These are phyloP conservation scores for Atalantia buxifolia DNA, from an alignment of 345 rosid species.

Conservation along the genomic window DNA sequence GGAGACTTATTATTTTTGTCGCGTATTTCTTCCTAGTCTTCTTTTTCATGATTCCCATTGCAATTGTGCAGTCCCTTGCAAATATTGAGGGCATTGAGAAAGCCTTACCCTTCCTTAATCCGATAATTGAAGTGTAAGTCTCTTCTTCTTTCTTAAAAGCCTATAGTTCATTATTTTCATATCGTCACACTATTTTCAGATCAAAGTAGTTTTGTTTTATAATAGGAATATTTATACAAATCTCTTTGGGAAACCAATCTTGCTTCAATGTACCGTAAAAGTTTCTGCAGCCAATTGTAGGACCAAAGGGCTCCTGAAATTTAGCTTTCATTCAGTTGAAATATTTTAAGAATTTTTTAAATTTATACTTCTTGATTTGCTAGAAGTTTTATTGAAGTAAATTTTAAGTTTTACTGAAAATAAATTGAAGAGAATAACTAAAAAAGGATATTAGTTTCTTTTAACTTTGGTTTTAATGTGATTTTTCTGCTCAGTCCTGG, in stretches of 20 bases:
- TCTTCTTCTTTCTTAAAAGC: background rate
- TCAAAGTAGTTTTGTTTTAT: background rate
- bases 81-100: conserved; percentile 91
- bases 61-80: conserved; percentile 87
- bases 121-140: conserved; percentile 74
- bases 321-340: background rate
- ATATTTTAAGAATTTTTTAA: too few relatives aligned
- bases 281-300: background rate
- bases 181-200: background rate
- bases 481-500: background rate
- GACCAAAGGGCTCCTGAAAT: background rate
- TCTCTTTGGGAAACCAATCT: background rate
- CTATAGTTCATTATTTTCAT: background rate
- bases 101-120: conserved; percentile 71
- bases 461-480: background rate
- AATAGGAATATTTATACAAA: background rate
- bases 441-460: background rate
- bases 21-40: conserved; percentile 89
- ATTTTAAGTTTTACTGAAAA: too few relatives aligned
- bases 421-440: background rate
- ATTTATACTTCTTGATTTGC: background rate
- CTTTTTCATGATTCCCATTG: conserved; percentile 96
- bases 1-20: conserved; percentile 62
- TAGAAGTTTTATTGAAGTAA: too few relatives aligned
- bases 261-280: background rate